A percentile compares a stretch with the other conserved stretches of the same genome.
Evolutionary conservation across 768 basidiomycete genomes (phyloP).

Genomic region (Agaricus subrufescens): DNA sequence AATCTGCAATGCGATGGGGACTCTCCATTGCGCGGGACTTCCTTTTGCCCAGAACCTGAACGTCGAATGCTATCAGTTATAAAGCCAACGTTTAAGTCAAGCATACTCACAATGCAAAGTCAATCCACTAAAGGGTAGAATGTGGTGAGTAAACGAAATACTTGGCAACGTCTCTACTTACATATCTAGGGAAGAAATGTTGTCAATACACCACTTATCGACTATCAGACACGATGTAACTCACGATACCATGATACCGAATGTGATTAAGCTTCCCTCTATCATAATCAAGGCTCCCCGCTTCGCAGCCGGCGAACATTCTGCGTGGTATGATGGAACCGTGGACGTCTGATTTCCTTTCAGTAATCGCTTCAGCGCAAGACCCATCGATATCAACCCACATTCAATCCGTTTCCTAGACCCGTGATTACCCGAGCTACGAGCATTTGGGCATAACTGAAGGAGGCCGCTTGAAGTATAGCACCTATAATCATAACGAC

Average conservation of each 20-base stretch:
- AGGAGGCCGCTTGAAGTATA: constrained; percentile 53
- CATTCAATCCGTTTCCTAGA: constrained; percentile 62
- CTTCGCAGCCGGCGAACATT: constrained; percentile 56
- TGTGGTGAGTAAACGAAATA: not conserved
- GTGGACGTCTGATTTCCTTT: constrained; percentile 47
- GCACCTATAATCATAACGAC: constrained; percentile 60
- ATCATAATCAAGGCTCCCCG: constrained; percentile 63
- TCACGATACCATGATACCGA: constrained; percentile 60
- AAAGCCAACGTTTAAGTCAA: not conserved
- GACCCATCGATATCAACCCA: constrained; percentile 17
- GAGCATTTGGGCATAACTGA: constrained; percentile 55
- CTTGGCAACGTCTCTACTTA: not conserved
- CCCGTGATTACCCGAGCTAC: constrained; percentile 59
- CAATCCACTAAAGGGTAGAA: constrained; percentile 45
- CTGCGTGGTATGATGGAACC: constrained; percentile 60
- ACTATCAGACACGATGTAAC: constrained; percentile 24
- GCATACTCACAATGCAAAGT: constrained; percentile 49
- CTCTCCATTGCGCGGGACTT: constrained; percentile 57
- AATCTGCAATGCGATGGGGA: constrained; percentile 58
- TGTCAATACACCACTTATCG: constrained; percentile 49
- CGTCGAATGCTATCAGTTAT: not conserved
- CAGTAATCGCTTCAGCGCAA: not conserved
- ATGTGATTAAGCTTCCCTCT: constrained; percentile 59
- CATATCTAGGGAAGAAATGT: constrained; percentile 11
- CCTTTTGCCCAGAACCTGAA: constrained; percentile 44